Evolutionary conservation across 768 basidiomycete species (phyloP).

Genomic region (Tricholoma saponaceum): DNA sequence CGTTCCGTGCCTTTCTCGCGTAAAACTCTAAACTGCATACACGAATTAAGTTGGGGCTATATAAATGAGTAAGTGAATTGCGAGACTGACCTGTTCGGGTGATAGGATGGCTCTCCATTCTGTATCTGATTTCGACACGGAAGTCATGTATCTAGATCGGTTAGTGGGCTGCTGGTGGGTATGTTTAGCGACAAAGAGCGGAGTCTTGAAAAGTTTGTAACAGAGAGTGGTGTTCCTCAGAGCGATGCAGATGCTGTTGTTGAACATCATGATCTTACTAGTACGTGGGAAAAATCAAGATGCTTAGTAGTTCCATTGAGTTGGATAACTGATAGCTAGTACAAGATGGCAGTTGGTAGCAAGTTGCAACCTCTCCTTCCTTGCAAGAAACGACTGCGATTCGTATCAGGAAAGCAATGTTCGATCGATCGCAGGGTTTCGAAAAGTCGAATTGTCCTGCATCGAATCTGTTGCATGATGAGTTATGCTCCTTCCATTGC

Average conservation of each 20-base stretch:
- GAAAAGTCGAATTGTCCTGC: conserved; percentile 85
- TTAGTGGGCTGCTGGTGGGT: neutral
- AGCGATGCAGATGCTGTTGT: neutral
- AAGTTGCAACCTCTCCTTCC: neutral
- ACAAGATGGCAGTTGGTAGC: neutral
- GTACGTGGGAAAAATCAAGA: neutral
- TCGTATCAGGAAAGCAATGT: conserved; percentile 23
- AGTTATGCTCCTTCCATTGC: neutral
- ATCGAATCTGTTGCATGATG: conserved; percentile 60
- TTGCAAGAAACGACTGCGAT: neutral
- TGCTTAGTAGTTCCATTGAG: neutral
- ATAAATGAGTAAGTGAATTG: neutral
- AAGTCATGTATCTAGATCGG: conserved; percentile 32
- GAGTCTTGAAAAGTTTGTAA: neutral
- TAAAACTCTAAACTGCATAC: conserved; percentile 71
- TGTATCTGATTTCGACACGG: conserved; percentile 51
- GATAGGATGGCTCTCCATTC: conserved; percentile 85
- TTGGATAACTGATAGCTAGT: conserved; percentile 1
- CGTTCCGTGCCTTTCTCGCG: conserved; percentile 86
- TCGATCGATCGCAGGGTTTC: conserved; percentile 56
- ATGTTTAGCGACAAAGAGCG: neutral
- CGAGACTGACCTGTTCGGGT: conserved; percentile 67
- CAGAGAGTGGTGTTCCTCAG: neutral
- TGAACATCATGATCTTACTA: neutral
- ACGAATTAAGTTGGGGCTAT: neutral